Evolutionary conservation across 2,329 filamentous ascomycete species (phyloP), one percentile per base, ranked within the genome.

Genomic region (Pseudocercospora pini-densiflorae): DNA sequence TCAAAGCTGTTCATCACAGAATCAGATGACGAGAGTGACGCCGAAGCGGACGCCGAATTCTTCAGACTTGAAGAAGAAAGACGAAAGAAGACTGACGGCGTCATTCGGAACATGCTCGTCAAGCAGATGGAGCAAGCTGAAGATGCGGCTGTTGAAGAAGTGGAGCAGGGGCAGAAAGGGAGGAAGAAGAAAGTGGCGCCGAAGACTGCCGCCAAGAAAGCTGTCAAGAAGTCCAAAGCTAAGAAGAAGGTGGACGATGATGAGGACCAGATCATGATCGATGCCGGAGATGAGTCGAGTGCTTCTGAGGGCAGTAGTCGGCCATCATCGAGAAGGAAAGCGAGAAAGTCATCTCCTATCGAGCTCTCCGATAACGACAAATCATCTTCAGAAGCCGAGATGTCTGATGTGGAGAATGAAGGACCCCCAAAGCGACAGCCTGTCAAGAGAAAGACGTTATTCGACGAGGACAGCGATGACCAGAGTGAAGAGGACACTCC

Each of bases 21-120:
- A 43, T 93, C 91, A 71, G 95, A 98, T 76, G 95, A 98, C 61
- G 93, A 97, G 72, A 90, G 87, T n/a, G 93, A 97, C 74, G 88
- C 86, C 36, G 92, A 93, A 55, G 87, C 88, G 64, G 87, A 92
- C 79, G 82, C 77, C 23, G 88, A 87, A 21, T 97, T 97, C 79
- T 97, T 94, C 79, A 88, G 86, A 2, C 85, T 87, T 16, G 94
- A 97, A 79, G 88, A 90, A 77, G 81, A 85, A 70, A 83, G 90
- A 66, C 84, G 91, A 58, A 84, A 87, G 69, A 85, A 85, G 57
- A 86, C 85, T 60, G 79, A 79, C 29, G 78, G 81, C 33, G 80
- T 81, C 16, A 82, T 87, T 64, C 81, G 81, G 63, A 81, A 83
- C 59, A 82, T 83, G 5, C 70, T 87, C 62, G 77, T 82, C 43